These are phyloP conservation scores for Juglanconis juglandina DNA, from an alignment of 2,329 filamentous ascomycete species.

Conservation along the genomic window DNA sequence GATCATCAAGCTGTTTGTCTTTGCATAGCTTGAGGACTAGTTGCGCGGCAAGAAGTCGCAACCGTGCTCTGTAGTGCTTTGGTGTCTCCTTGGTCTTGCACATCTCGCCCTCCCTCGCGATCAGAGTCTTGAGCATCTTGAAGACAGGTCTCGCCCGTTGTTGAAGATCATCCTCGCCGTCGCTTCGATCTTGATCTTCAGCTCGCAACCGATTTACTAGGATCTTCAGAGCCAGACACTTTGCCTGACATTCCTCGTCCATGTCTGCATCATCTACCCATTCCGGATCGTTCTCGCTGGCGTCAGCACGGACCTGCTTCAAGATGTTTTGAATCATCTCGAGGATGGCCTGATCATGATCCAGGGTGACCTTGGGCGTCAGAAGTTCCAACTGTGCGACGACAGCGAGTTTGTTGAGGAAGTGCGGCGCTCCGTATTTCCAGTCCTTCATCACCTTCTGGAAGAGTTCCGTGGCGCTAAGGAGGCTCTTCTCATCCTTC, in stretches of 20 bases:
- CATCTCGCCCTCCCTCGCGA: slow-evolving; percentile 75
- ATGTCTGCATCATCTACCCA: slow-evolving; percentile 68
- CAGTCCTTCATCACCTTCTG: slow-evolving; percentile 72
- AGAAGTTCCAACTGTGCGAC: slow-evolving; percentile 74
- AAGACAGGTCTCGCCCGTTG: slow-evolving; percentile 67
- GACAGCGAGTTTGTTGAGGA: slow-evolving; percentile 70
- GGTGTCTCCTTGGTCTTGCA: slow-evolving; percentile 74
- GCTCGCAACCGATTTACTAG: slow-evolving; percentile 80
- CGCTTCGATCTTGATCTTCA: slow-evolving; percentile 35
- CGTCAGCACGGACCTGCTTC: slow-evolving; percentile 63
- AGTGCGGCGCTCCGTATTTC: slow-evolving; percentile 68
- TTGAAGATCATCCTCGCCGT: slow-evolving; percentile 47
- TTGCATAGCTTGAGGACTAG: slow-evolving; percentile 81
- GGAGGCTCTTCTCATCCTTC: slow-evolving; percentile 66
- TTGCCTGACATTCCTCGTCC: slow-evolving; percentile 79
- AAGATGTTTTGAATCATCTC: slow-evolving; percentile 76
- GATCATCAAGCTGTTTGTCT: slow-evolving; percentile 69
- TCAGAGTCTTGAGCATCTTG: slow-evolving; percentile 72
- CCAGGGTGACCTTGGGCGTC: slow-evolving; percentile 67
- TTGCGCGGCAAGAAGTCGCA: slow-evolving; percentile 78
- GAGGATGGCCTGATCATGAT: slow-evolving; percentile 72
- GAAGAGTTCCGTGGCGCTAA: slow-evolving; percentile 80
- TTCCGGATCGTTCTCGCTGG: slow-evolving; percentile 51
- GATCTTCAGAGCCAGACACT: slow-evolving; percentile 78
- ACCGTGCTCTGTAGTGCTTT: slow-evolving; percentile 70